Base-by-base conservation (phyloP, 2,329 filamentous ascomycete species). In the Trichoderma simmonsii region DNA sequence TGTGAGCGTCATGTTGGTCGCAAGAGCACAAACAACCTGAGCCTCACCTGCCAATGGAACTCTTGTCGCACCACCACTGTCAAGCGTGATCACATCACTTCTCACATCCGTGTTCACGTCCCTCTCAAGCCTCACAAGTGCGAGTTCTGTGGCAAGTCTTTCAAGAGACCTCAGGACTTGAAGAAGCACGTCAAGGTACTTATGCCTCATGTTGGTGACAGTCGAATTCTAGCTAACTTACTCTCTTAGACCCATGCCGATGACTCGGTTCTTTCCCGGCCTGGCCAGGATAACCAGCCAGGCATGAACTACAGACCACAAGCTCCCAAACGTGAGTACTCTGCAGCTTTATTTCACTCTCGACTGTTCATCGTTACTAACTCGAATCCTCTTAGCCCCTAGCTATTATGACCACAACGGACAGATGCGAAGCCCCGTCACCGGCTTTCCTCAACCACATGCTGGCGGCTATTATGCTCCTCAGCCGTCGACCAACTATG, bases 11-110 rank as follows among this genome's bases (percentile, higher is more conserved):
- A 99, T 86, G 95, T 99, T 81, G 96, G 96, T 75, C 94, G 96
- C 83, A 99, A 99, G 87, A 97, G 93, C 85, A 99, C 96, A 80
- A 98, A 98, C 86, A 99, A 99, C 84, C 87, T 99, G 79, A 98
- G 96, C 83, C 84, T 99, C 81, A 98, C 94, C 70, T 99, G 96
- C 84, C 93, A 97, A 81, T 99, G 96, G 96, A 96, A 95, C 77
- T 92, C 92, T 75, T 99, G 96, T 85, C 91, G 94, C 75, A 98
- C 95, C 26, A 98, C 95, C 62, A 98, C 95, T 2, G 95, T 98
- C 81, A 98, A 99, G 88, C 94, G 96, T 78, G 96, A 98, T 79
- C 96, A 99, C 85, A 99, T 99, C 83, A 99, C 96, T 65, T 98
- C 96, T 65, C 96, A 99, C 83, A 98, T 99, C 78, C 93, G 96